These are phyloP conservation scores for Porphyrellus cyaneotinctus DNA, from an alignment of 768 basidiomycete species.

Conservation along the genomic window DNA sequence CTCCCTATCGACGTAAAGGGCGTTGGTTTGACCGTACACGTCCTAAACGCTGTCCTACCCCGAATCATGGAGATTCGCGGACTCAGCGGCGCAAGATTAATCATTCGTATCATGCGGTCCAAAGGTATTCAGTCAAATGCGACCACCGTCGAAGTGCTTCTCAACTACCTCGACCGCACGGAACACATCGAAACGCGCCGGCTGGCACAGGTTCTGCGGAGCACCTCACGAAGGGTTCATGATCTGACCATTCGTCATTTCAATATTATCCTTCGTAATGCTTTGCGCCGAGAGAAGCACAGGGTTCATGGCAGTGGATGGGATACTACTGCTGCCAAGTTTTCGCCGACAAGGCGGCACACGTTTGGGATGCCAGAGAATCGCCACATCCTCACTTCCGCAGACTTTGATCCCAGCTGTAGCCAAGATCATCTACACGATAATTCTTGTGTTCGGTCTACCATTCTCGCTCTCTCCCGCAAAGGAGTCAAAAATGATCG, in stretches of 20 bases:
- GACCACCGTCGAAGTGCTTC: constrained; percentile 51
- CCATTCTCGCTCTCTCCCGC: constrained; percentile 43
- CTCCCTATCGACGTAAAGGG: constrained; percentile 29
- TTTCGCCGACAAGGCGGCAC: constrained; percentile 32
- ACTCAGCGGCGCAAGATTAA: constrained; percentile 40
- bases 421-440: constrained; percentile 35
- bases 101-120: constrained; percentile 55
- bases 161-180: constrained; percentile 45
- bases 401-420: constrained; percentile 47
- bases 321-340: constrained; percentile 39
- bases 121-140: constrained; percentile 49
- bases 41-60: constrained; percentile 61
- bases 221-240: constrained; percentile 38
- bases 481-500: constrained; percentile 53
- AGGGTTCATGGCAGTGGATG: constrained; percentile 43
- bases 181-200: constrained; percentile 42
- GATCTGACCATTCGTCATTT: constrained; percentile 54
- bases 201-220: constrained; percentile 46
- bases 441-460: constrained; percentile 34
- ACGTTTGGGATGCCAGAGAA: constrained; percentile 7
- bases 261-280: constrained; percentile 48
- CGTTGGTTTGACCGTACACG: constrained; percentile 36
- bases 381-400: constrained; percentile 17
- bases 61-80: constrained; percentile 49
- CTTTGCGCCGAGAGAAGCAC: constrained; percentile 51